Evolutionary conservation across 345 rosid species (phyloP).

Genomic region (Brassica incana): DNA sequence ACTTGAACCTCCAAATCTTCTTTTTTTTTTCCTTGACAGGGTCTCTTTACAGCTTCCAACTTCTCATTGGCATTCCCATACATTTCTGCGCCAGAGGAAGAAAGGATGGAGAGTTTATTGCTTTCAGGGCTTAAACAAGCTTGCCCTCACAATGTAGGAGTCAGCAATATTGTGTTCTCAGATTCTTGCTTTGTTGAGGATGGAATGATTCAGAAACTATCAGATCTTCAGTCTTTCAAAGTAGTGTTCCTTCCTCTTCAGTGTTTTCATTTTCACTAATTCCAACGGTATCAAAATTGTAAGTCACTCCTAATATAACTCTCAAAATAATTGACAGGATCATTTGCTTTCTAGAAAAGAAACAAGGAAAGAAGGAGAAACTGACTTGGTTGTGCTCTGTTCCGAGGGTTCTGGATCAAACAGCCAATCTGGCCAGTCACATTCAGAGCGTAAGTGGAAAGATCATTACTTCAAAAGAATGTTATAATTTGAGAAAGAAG

Average conservation of each 20-base stretch:
- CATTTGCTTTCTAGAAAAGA: conserved; percentile 64
- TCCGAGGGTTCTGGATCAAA: conserved; percentile 46
- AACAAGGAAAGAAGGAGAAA: conserved; percentile 57
- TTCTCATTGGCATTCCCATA: conserved; percentile 95
- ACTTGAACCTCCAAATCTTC: conserved; percentile 19
- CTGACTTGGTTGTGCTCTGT: conserved; percentile 79
- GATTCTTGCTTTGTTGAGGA: conserved; percentile 71
- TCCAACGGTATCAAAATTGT: background rate
- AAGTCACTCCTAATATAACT: conserved; percentile 17
- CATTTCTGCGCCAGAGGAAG: conserved; percentile 67
- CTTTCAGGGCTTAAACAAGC: conserved; percentile 66
- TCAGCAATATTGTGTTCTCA: conserved; percentile 61
- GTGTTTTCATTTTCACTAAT: background rate
- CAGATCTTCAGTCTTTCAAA: conserved; percentile 58
- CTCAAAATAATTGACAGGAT: conserved; percentile 49
- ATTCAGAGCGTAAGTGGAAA: conserved; percentile 59
- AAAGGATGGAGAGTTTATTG: conserved; percentile 71
- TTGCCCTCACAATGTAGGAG: conserved; percentile 53
- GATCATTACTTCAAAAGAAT: conserved; percentile 11
- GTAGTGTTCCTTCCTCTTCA: conserved; percentile 43
- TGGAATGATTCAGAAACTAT: conserved; percentile 61
- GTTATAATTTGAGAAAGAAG: conserved; percentile 2
- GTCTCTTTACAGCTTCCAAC: conserved; percentile 59
- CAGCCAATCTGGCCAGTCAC: conserved; percentile 43
- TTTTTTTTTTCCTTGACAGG: conserved; percentile 45